Conservation (phyloP, 495 filamentous ascomycete species). For the Aspergillus carlsbadensis region DNA sequence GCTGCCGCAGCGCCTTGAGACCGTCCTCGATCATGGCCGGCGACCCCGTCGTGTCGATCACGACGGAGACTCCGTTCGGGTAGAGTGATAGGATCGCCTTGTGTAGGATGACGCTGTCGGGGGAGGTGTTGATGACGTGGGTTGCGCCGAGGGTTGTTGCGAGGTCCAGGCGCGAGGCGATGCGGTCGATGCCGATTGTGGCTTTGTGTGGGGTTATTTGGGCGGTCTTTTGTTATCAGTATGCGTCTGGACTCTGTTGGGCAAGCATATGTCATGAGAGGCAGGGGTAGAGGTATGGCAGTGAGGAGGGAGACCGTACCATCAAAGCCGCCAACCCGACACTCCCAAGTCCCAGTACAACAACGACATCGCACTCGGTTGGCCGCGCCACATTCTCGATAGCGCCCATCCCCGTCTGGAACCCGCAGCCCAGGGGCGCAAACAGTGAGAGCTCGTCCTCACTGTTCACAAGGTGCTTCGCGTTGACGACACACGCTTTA, state of each 20-base stretch:
- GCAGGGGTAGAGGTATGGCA: background rate
- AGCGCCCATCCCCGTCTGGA: slow-evolving; percentile 43
- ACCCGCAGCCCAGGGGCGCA: slow-evolving; percentile 43
- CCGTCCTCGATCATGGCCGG: slow-evolving; percentile 29
- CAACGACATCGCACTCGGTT: slow-evolving; percentile 14
- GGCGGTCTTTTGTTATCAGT: slow-evolving; percentile 5
- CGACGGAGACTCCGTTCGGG: slow-evolving; percentile 26
- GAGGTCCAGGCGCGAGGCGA: slow-evolving; percentile 28
- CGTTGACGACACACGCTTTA: slow-evolving; percentile 25
- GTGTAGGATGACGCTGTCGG: slow-evolving; percentile 16
- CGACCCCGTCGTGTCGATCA: slow-evolving; percentile 38
- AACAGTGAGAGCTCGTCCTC: slow-evolving; percentile 32
- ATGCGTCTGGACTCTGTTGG: too few relatives aligned
- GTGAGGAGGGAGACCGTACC: too few relatives aligned
- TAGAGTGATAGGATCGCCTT: slow-evolving; percentile 21
- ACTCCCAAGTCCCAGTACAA: slow-evolving; percentile 35
- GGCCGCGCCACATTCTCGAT: slow-evolving; percentile 31
- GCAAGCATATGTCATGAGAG: too few relatives aligned
- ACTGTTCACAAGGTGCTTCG: slow-evolving; percentile 14
- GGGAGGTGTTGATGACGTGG: slow-evolving; percentile 28
- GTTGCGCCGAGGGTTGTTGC: slow-evolving; percentile 41
- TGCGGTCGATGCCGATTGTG: slow-evolving; percentile 38
- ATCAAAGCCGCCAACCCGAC: slow-evolving; percentile 39
- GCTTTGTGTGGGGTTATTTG: background rate
- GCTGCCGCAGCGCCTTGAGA: slow-evolving; percentile 25